These are phyloP conservation scores for Cicer pinnatifidum DNA, from an alignment of 306 rosid genomes.

Conservation along the genomic window DNA sequence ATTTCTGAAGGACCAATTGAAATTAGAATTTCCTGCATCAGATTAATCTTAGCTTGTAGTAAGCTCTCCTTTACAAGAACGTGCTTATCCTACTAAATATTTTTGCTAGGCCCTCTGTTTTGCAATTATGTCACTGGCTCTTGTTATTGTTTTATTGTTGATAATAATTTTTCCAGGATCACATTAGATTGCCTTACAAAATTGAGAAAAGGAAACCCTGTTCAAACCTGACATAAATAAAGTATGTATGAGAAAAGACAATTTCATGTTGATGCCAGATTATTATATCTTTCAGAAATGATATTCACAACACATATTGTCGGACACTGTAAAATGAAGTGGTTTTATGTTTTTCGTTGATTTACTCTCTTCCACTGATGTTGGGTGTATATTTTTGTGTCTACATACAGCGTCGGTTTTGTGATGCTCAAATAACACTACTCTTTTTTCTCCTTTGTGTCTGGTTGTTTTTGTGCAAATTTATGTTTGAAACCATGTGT, in stretches of 20 bases:
- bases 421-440: too few species aligned
- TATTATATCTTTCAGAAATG: too few species aligned
- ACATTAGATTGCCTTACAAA: constrained; percentile 7
- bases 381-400: too few species aligned
- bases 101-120: constrained; percentile 15
- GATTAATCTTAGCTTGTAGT: constrained; percentile 14
- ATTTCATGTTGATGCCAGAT: neutral
- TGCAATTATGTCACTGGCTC: neutral
- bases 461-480: neutral
- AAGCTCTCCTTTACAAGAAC: neutral
- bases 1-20: constrained; percentile 55
- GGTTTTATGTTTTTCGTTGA: too few species aligned
- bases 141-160: neutral
- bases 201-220: neutral
- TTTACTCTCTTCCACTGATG: too few species aligned
- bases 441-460: neutral
- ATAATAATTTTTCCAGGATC: neutral
- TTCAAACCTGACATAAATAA: neutral
- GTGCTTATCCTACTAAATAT: neutral
- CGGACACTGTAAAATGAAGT: too few species aligned
- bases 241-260: neutral
- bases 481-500: neutral
- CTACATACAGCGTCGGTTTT: too few species aligned
- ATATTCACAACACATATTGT: too few species aligned
- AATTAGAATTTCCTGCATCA: constrained; percentile 42